Evolutionary conservation across 805 yeast genomes (phyloP), one percentile per base, ranked within the genome.

Genomic region (Kluyveromyces starmeri): DNA sequence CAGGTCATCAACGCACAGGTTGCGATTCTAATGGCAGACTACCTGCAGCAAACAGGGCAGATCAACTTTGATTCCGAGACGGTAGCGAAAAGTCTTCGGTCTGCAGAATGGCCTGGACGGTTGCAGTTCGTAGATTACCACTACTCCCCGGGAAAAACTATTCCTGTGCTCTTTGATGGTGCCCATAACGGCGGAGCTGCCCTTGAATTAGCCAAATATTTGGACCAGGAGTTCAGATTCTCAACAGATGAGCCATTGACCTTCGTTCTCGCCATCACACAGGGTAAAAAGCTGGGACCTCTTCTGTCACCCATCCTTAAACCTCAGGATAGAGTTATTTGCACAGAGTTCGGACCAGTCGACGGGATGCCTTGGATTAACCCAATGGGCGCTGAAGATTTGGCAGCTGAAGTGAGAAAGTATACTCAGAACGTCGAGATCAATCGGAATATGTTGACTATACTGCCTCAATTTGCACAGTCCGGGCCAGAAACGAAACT

Each of bases 341-440:
- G 78, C 1, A 75, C 89, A 0, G 51, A 62, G 20, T 92, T 88
- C 52, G 70, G 76, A 1, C 47, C 61, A 1, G 89, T 94, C 1
- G 88, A 79, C 10, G 80, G 84, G 0, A 92, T 92, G 98, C 96
- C 97, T 0, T 92, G 97, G 97, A 75, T 92, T 4, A 48, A 64
- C 27, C 60, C 88, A 1, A 65, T 64, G 42, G 53, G 49, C 4
- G 49, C 59, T 2, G 37, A 40, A 2, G 54, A 46, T 4, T 38
- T 59, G 13, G 42, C 47, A 20, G n/a, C 40, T 1, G 43, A 45
- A 14, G 45, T 55, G 1, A 16, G 35, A 13, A 63, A 61, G 1
- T 43, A 43, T n/a, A 43, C 65, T 3, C 12, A 40, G 3, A 47
- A 59, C 20, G 60, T 64, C 1, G 29, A 24, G 1, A 41, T 53